Conservation (phyloP, 345 rosid genomes). For the Corymbia maculata region DNA sequence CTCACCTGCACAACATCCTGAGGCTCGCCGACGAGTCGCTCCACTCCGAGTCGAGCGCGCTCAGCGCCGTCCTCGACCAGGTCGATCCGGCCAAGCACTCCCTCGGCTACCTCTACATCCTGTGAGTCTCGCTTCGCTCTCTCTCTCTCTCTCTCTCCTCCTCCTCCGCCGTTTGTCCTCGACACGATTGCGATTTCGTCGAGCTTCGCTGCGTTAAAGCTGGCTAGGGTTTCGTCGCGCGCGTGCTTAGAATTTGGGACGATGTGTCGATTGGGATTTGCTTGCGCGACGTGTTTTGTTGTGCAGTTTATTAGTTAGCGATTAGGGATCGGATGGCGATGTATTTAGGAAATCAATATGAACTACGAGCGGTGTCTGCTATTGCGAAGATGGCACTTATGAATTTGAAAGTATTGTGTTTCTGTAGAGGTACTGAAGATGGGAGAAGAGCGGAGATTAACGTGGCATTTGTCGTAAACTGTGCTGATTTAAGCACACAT, state of each 20-base stretch:
- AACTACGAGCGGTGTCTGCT: neutral
- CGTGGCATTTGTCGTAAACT: neutral
- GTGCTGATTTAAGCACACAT: neutral
- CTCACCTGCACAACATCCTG: conserved; percentile 33
- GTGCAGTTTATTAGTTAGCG: neutral
- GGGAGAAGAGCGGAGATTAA: neutral
- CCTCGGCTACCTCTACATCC: conserved; percentile 64
- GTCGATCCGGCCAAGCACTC: conserved; percentile 62
- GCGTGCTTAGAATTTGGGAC: neutral
- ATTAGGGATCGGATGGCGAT: neutral
- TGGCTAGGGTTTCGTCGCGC: neutral
- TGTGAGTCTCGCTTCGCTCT: conserved; percentile 20
- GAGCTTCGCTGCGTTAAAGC: neutral
- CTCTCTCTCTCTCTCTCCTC: neutral
- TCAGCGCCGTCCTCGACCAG: conserved; percentile 46
- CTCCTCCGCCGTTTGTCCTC: too few species aligned
- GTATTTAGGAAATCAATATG: neutral
- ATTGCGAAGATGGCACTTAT: neutral
- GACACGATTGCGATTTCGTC: neutral
- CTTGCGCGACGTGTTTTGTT: neutral
- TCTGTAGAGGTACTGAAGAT: neutral
- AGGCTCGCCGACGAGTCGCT: conserved; percentile 45
- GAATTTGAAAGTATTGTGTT: neutral
- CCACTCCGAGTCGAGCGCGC: conserved; percentile 27
- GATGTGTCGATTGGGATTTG: neutral